Base-by-base conservation (phyloP, 495 filamentous ascomycete species). In the Schizothecium vesticola region DNA sequence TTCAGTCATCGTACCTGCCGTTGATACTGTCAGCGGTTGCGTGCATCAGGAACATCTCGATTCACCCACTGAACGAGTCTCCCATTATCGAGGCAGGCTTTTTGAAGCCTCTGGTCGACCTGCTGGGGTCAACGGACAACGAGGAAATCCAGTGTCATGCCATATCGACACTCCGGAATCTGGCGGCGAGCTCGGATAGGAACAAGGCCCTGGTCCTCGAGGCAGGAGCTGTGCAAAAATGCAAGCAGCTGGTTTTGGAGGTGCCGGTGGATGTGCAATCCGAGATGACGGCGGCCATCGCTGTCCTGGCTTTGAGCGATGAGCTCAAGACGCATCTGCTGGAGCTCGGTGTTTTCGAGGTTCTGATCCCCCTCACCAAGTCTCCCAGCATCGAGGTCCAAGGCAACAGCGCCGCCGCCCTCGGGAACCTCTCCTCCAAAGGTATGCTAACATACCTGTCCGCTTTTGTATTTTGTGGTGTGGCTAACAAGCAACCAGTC, bases 91-190 rank as follows among this genome's bases (percentile, higher is more conserved):
- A 99, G 73, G 95, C 95, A 12, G 95, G 94, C 36, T 98, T 99
- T 75, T 77, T 99, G 60, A 93, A 91, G 74, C 95, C 95, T 2
- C 78, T 99, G 66, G 96, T 99, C 22, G 95, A 97, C 67, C 84
- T 99, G 9, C 84, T 99, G 22, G 95, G 94, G 28, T 93, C 93
- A 8, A 97, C 93, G 10, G 96, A 98, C 71, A 97, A 97, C 73
- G 95, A 99, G 79, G 95, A 99, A 75, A 98, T 99, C 43, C 95
- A 99, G 76, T 99, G 95, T 74, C 95, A 99, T 73, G 96, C 95
- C 43, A 98, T 99, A 68, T 98, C 96, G 9, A 99, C 95, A 0
- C 88, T 99, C 21, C 87, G 95, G 61, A 99, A 99, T 73, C 86
- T 99, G 28, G 95, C 95, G 21, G 95, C 95, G 21, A 97, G 93